Evolutionary conservation across 1,284 basidiomycete genomes (phyloP), one percentile per base, ranked within the genome.

Genomic region (Caloboletus firmus): DNA sequence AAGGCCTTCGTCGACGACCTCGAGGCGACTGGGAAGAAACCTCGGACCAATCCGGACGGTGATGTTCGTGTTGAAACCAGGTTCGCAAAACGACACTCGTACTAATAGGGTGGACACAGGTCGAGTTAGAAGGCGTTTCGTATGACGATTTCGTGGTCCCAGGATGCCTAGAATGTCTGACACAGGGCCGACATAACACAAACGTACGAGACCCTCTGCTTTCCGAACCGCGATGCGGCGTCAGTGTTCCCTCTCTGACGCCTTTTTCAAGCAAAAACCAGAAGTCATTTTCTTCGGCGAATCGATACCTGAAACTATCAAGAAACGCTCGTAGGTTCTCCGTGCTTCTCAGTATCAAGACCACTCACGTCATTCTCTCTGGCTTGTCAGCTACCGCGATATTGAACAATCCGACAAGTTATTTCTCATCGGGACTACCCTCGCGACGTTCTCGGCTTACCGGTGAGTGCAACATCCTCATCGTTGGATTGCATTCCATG

Each of bases 381-480:
- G 20, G 32, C 1, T 18, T 28, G 35, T 34, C 56, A 91, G 91
- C 26, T 85, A 83, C 62, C 64, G 68, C 13, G 77, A 86, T 43
- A 69, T 96, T 17, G 81, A 87, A 56, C 62, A 72, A 3, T 77
- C 83, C 8, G 86, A 89, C 49, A 78, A 83, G 45, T 71, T 97
- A 1, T 81, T 97, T 49, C 74, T 95, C 42, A 73, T 96, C 36
- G 94, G 95, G 31, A 94, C 93, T 0, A 93, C 91, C 0, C 80
- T 97, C 13, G 93, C 95, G 2, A 97, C 95, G 0, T 96, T 91
- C 71, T 94, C 91, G 9, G 93, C 93, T 1, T 96, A 89, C 72
- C 79, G 93, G 89, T 89, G 61, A 40, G 68, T 7, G 5, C 20
- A 24, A 15, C 10, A 15, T 34, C 17, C 4, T 18, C 5, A 10